These are phyloP conservation scores for Lathyrus sativus DNA, from an alignment of 306 rosid genomes.

Conservation along the genomic window DNA sequence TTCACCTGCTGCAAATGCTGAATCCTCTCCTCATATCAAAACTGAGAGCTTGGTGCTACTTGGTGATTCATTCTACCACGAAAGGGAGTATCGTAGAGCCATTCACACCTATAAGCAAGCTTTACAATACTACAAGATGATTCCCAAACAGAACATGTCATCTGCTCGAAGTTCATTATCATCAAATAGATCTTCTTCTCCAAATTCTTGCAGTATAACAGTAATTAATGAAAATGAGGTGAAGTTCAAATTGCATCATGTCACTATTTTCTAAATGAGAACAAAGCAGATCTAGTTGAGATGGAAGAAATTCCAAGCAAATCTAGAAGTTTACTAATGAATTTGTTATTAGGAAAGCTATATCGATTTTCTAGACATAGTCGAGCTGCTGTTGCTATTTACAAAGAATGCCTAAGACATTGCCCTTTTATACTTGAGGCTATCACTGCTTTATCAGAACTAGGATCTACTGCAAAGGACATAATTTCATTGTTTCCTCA, in stretches of 20 bases:
- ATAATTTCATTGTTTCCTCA: too few species aligned
- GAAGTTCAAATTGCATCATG: conserved; percentile 73
- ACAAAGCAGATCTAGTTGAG: too few species aligned
- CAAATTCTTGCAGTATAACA: conserved; percentile 71
- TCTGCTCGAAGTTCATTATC: conserved; percentile 66
- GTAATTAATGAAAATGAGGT: conserved; percentile 95
- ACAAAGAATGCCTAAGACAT: too few species aligned
- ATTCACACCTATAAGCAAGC: too few species aligned
- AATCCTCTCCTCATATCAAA: conserved; percentile 73
- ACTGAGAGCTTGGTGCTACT: conserved; percentile 92
- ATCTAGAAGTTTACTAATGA: too few species aligned
- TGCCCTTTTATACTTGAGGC: too few species aligned
- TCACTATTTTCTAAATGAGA: conserved; percentile 70
- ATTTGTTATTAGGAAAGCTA: too few species aligned
- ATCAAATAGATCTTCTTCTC: conserved; percentile 85
- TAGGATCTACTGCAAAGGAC: too few species aligned
- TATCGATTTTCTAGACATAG: too few species aligned
- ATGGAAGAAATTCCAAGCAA: too few species aligned
- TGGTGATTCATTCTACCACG: conserved; percentile 77
- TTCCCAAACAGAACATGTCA: conserved; percentile 66
- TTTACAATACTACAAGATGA: conserved; percentile 79
- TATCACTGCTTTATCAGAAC: too few species aligned
- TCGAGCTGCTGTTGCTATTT: too few species aligned
- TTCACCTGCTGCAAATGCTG: conserved; percentile 84
- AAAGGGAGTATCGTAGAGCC: conserved; percentile 86